Base-by-base conservation (phyloP, 768 basidiomycete genomes). In the Pilatotrama ljubarskyi region DNA sequence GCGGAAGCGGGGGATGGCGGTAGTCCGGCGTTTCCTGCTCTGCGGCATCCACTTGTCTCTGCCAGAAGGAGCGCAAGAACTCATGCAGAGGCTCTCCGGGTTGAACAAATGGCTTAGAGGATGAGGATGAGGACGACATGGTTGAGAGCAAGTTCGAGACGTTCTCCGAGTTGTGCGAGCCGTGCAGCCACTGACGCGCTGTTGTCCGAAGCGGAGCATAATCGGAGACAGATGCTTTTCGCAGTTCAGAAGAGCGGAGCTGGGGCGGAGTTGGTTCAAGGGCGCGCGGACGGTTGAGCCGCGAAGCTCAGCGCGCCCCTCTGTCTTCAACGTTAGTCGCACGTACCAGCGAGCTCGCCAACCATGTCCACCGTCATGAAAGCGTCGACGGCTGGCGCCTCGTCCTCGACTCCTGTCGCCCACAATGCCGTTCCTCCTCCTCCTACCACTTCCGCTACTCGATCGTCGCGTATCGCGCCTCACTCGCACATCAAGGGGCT, bases 401-500 rank as follows among this genome's bases (percentile, higher is more conserved):
- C 68, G 1, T 69, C 75, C 5, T 70, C 72, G 1, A 64, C 69
- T 5, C 73, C 76, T 2, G 73, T 76, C 7, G 71, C 76, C 15
- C 89, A 90, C 73, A 91, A 87, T 58, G 87, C 90, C 1, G 79
- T 88, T 2, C 83, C 88, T 0, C 88, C 88, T 0, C 88, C 89
- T 0, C 80, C 88, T 4, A 78, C 81, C 1, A 73, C 84, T 0
- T 80, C 85, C 13, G 82, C 85, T 1, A 80, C 81, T 13, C 82
- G 89, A 22, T 85, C 90, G 0, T 90, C 90, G 29, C 84, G 91
- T 37, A 91, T 94, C 44, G 91, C 92, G 1, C 87, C 93, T 2
- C 95, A 98, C 70, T 97, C 95, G 5, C 95, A 98, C 73, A 98
- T 98, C 73, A 96, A 95, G 77, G 95, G 95, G 7, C 87, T 98